Percentiles rank a stretch among this genome's conserved stretches.
These are phyloP conservation scores for Dryas alaskensis DNA, from an alignment of 306 rosid genomes.

Conservation along the genomic window DNA sequence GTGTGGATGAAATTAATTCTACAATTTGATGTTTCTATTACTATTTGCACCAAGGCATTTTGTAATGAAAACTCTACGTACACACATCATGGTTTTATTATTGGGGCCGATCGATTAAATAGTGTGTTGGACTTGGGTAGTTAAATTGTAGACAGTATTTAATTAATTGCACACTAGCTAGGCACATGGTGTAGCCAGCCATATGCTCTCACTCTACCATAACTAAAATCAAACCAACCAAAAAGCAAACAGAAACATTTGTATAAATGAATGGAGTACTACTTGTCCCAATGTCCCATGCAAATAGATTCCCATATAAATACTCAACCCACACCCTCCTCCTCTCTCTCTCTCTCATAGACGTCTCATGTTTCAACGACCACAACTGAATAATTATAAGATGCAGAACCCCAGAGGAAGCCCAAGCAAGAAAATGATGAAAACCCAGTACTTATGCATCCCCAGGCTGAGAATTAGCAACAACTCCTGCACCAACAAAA, in stretches of 20 bases:
- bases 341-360: not conserved
- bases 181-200: not conserved
- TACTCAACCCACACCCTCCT: not conserved
- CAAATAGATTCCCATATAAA: constrained; percentile 28
- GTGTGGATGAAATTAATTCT: too few relatives aligned
- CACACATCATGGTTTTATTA: too few relatives aligned
- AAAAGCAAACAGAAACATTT: not conserved
- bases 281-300: constrained; percentile 13
- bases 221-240: not conserved
- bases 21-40: too few relatives aligned
- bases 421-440: constrained; percentile 29
- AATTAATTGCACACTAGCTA: too few relatives aligned
- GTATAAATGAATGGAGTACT: not conserved
- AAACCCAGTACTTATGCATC: constrained; percentile 51
- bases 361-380: not conserved
- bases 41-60: too few relatives aligned
- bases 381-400: not conserved
- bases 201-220: not conserved
- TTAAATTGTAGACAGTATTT: too few relatives aligned
- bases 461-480: constrained; percentile 48
- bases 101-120: too few relatives aligned
- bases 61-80: too few relatives aligned
- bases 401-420: constrained; percentile 23
- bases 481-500: constrained; percentile 36
- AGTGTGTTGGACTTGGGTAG: too few relatives aligned